Conservation (phyloP, 495 filamentous ascomycete genomes). For the Hypoxylon fuscum region DNA sequence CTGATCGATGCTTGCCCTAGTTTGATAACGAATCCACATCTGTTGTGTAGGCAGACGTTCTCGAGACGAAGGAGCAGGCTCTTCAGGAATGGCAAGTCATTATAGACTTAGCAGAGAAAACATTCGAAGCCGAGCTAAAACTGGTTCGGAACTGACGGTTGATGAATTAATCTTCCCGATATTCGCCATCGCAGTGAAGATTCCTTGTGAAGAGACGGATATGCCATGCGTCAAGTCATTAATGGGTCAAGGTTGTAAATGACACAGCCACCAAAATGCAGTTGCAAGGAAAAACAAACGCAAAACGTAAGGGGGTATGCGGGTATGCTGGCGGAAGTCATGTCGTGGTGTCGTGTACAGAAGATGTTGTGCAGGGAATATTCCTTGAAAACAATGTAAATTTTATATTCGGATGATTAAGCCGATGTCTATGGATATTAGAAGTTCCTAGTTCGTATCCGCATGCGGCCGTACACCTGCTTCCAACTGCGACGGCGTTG, state of each 20-base stretch:
- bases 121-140: no score
- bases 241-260: not conserved
- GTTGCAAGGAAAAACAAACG: conserved; percentile 4
- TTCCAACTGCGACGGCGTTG: conserved; percentile 52
- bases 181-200: no score
- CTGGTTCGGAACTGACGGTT: no score
- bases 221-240: no score
- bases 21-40: no score
- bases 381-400: conserved; percentile 18
- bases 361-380: conserved; percentile 13
- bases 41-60: no score
- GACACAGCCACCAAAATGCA: not conserved
- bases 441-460: conserved; percentile 34
- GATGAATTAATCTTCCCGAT: no score
- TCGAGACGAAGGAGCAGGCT: no score
- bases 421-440: conserved; percentile 37
- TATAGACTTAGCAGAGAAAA: no score
- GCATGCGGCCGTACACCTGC: conserved; percentile 45
- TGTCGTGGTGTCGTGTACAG: conserved; percentile 29
- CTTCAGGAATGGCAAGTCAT: no score
- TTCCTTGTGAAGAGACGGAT: no score
- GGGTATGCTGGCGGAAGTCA: conserved; percentile 9
- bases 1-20: no score
- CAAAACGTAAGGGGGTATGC: not conserved
- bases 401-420: conserved; percentile 40